phyloP scores from a whole-genome alignment of 2,329 filamentous ascomycete genomes.

The Ascochyta viciae-villosae region DNA sequence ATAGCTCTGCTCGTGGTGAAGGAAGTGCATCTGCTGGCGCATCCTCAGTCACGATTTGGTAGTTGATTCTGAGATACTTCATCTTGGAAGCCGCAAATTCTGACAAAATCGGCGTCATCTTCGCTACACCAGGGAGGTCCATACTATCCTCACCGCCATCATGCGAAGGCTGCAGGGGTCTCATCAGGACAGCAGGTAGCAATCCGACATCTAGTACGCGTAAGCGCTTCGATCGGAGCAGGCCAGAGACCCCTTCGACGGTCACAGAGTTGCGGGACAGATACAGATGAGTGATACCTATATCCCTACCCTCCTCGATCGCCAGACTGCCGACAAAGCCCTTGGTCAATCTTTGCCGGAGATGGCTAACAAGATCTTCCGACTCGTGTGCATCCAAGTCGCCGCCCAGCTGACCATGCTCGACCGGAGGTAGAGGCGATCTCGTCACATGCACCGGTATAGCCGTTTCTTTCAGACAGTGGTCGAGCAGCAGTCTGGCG shows the following conservation, averaged over 20 bases:
- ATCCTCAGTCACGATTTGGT: slow-evolving; percentile 61
- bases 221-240: slow-evolving; percentile 60
- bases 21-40: slow-evolving; percentile 21
- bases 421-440: slow-evolving; percentile 30
- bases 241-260: slow-evolving; percentile 61
- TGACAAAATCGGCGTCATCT: slow-evolving; percentile 60
- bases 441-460: slow-evolving; percentile 18
- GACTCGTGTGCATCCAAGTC: slow-evolving; percentile 43
- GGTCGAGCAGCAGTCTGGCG: slow-evolving; percentile 59
- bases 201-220: slow-evolving; percentile 64
- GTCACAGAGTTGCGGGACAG: slow-evolving; percentile 64
- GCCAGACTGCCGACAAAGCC: slow-evolving; percentile 60
- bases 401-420: slow-evolving; percentile 43
- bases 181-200: slow-evolving; percentile 41
- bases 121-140: slow-evolving; percentile 59
- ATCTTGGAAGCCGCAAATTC: slow-evolving; percentile 56
- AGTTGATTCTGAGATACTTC: slow-evolving; percentile 63
- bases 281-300: slow-evolving; percentile 67
- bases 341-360: slow-evolving; percentile 50
- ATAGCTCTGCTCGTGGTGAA: slow-evolving; percentile 37
- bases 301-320: slow-evolving; percentile 62
- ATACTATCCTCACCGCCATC: slow-evolving; percentile 32
- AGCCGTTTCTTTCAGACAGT: slow-evolving; percentile 54
- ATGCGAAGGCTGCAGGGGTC: slow-evolving; percentile 30
- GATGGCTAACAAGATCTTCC: slow-evolving; percentile 60